Base-by-base conservation (phyloP, 306 rosid genomes). In the Casuarina equisetifolia region DNA sequence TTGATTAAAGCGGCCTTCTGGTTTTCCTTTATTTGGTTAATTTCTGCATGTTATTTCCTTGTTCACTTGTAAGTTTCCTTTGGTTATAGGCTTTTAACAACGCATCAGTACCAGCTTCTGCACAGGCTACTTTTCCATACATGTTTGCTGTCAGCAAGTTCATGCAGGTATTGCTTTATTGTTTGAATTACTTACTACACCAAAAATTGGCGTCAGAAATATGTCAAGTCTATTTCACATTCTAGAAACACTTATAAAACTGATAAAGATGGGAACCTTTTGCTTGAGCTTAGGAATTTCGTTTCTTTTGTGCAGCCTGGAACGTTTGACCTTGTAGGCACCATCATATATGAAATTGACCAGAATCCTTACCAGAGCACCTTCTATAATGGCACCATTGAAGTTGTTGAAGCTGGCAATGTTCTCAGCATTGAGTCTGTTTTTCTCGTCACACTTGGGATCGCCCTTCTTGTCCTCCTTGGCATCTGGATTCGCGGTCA, bases 101-200 rank as follows among this genome's bases (percentile, higher is more conserved):
- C 70, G 93, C 88, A 19, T 74, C 92, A 10, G 91, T 95, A 62
- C 96, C 90, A 70, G 88, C 89, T 63, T 85, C 92, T 42, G 82
- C 91, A 25, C 98, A 95, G 84, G 97, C 96, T 79, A 83, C 96
- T 74, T 95, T 89, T 85, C 97, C 96, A 63, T 95, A 95, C 84
- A 16, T 79, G 72, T 95, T 95, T 87, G 85, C 91, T 59, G 97
- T 91, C 79, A 92, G 92, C 89, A 92, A 95, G 84, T 92, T 76
- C 85, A 83, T 95, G 91, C 98, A 95, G 98, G 97, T 95, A 87
- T 68, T 39, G 25, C 69, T 51, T 83, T 51, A 3, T 39, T 54
- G 75, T 70, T 40, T 48, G 64, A 51, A 71, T 76, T 38, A 39
- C 70, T 39, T 76, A 39, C 38, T 38, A 32, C 82, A 25, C 44